Base-by-base conservation (phyloP, 176 grass and related monocot species). In the Aegilops bicornis region DNA sequence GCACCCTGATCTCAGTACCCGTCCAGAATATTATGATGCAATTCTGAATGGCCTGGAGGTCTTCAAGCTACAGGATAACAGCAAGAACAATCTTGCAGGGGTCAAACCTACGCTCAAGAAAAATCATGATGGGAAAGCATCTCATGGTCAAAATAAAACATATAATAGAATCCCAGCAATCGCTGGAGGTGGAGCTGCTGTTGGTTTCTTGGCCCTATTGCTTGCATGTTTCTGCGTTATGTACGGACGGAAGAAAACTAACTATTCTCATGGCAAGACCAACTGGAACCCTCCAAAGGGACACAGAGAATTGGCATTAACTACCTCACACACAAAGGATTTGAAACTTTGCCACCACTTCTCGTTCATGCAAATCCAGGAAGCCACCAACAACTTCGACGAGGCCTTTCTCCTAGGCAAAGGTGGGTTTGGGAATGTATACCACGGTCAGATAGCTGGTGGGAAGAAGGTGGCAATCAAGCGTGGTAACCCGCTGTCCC, bases 41-140 rank as follows among this genome's bases (percentile, higher is more conserved):
- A 90, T 90, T 52, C 62, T 90, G 17, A 90, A 90, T 86, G 83
- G 88, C 4, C 42, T 89, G 5, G 88, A 89, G 59, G 58, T 89
- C 10, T 89, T 86, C 47, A 90, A 86, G 83, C 3, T 90, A 8
- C 45, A 77, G 27, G 29, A 78, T 54, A 19, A 36, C 4, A 58
- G 40, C 30, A 69, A 32, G 7, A 85, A 42, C 13, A 63, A 25
- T 47, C 69, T 89, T 33, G 82, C 77, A 22, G 82, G 40, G 4
- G 71, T 74, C 69, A 73, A 79, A 24, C 61, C 9, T 80, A 29
- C 4, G 0, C 7, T 66, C 17, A 42, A 19, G 37, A 47, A 64
- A 25, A 80, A 81, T 32, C 83, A 5, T 29, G 43, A 60, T 31
- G 43, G 23, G 37, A 10, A 2, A 52, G 17, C 1, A 76, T 58